A percentile compares a stretch with the other conserved stretches of the same genome.
Evolutionary conservation across 495 filamentous ascomycete species (phyloP).

Genomic region (Pyrenopolyporus hunteri): DNA sequence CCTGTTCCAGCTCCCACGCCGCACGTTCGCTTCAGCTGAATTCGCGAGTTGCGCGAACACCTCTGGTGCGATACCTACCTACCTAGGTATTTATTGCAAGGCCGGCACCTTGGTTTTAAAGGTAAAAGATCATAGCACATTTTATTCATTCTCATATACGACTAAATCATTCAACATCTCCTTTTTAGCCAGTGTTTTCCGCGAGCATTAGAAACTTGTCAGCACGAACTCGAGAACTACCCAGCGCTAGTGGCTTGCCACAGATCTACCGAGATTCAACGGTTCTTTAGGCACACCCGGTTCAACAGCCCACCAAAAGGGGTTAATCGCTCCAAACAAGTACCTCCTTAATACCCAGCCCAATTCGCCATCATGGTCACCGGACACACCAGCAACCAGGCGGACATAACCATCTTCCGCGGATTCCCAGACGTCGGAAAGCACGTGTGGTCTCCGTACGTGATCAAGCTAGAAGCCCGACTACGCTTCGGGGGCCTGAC

Average conservation of each 20-base stretch:
- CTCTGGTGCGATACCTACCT: too few species aligned
- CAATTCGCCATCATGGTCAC: conserved; percentile 19
- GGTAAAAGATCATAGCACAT: too few species aligned
- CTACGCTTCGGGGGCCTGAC: conserved; percentile 59
- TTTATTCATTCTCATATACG: too few species aligned
- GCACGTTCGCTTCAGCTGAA: conserved; percentile 5
- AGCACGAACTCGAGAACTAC: too few species aligned
- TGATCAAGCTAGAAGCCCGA: conserved; percentile 67
- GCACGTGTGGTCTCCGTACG: conserved; percentile 69
- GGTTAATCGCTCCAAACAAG: background rate
- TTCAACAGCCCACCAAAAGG: too few species aligned
- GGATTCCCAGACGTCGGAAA: conserved; percentile 49
- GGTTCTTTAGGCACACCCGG: background rate
- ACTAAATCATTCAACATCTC: too few species aligned
- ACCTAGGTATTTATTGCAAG: background rate
- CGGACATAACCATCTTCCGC: conserved; percentile 57
- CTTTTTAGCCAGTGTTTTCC: too few species aligned
- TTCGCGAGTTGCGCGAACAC: background rate
- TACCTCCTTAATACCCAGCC: background rate
- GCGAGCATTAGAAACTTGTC: too few species aligned
- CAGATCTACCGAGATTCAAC: too few species aligned
- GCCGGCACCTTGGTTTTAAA: too few species aligned
- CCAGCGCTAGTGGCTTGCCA: too few species aligned
- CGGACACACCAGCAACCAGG: background rate
- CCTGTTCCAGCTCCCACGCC: background rate